These are phyloP conservation scores for Flaveria bidentis DNA, from an alignment of 129 eudicot species.

Conservation along the genomic window DNA sequence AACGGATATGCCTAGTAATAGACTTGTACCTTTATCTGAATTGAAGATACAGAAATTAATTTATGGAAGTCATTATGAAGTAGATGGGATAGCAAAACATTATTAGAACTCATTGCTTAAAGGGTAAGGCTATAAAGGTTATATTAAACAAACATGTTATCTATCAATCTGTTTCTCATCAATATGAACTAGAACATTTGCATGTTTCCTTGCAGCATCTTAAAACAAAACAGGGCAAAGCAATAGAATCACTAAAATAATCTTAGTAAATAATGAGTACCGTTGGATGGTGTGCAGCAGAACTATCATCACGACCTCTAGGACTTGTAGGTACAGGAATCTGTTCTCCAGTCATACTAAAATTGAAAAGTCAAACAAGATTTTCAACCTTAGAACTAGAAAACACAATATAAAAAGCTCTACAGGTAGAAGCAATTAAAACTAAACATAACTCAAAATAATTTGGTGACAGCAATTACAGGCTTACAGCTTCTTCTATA, in stretches of 20 bases:
- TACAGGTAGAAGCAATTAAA: slow-evolving; percentile 13
- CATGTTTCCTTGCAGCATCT: slow-evolving; percentile 11
- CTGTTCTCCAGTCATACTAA: slow-evolving; percentile 96
- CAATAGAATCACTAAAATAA: slow-evolving; percentile 1
- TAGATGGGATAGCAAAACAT: slow-evolving; percentile 15
- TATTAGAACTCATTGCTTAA: slow-evolving; percentile 1
- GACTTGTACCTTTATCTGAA: not conserved
- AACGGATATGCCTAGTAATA: slow-evolving; percentile 2
- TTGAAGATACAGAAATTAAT: slow-evolving; percentile 8
- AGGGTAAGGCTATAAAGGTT: slow-evolving; percentile 17
- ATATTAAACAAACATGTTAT: slow-evolving; percentile 14
- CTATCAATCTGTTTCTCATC: slow-evolving; percentile 13
- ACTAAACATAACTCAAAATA: slow-evolving; percentile 9
- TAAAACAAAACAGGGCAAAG: not conserved
- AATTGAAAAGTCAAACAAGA: slow-evolving; percentile 21
- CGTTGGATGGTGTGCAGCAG: slow-evolving; percentile 67
- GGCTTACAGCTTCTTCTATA: slow-evolving; percentile 17
- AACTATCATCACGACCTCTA: slow-evolving; percentile 83
- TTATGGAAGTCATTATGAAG: slow-evolving; percentile 12
- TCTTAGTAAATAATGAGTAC: slow-evolving; percentile 39
- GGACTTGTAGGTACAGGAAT: slow-evolving; percentile 82
- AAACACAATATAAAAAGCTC: not conserved
- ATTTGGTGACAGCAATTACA: not conserved
- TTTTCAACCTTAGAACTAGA: slow-evolving; percentile 25
- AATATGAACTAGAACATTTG: slow-evolving; percentile 12